Base-by-base conservation (phyloP, 2,329 filamentous ascomycete genomes). In the Hirsutella thompsonii region DNA sequence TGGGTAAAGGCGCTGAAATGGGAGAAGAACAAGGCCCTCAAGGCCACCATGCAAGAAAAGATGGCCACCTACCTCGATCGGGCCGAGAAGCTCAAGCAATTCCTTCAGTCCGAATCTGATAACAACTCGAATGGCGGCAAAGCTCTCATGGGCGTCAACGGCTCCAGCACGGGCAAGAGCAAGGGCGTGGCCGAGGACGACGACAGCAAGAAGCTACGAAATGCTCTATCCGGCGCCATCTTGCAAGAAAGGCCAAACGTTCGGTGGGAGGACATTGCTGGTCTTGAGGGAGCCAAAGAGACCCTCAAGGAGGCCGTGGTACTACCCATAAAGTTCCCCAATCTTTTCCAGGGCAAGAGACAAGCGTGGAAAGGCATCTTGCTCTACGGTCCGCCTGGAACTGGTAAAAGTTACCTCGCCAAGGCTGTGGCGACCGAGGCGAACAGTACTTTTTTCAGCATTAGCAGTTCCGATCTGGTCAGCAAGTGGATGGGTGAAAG, bases 401-500 rank as follows among this genome's bases (percentile, higher is more conserved):
- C 92, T 5, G 92, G 92, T 67, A 98, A 98, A 70, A 92, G 84
- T 69, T 95, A 95, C 62, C 69, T 98, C 41, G 92, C 92, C 47
- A 98, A 96, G 63, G 92, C 92, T 2, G 90, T 98, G 39, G 92
- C 92, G 40, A 98, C 92, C 16, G 92, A 98, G 64, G 92, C 92
- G 44, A 96, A 98, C 63, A 95, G 89, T 63, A 96, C 92, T 3
- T 98, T 98, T 60, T 98, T 98, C 74, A 95, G 88, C 56, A 90
- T 98, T 50, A 94, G 86, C 65, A 94, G 86, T 71, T 94, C 87
- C 57, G 92, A 98, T 60, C 63, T 98, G 62, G 92, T 98, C 46
- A 94, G 87, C 61, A 98, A 98, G 60, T 98, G 92, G 92, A 98
- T 98, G 92, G 92, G 92, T 68, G 92, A 98, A 65, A 93, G 85